Base-by-base conservation (phyloP, 140 eudicot genomes). In the Senecio squalidus region DNA sequence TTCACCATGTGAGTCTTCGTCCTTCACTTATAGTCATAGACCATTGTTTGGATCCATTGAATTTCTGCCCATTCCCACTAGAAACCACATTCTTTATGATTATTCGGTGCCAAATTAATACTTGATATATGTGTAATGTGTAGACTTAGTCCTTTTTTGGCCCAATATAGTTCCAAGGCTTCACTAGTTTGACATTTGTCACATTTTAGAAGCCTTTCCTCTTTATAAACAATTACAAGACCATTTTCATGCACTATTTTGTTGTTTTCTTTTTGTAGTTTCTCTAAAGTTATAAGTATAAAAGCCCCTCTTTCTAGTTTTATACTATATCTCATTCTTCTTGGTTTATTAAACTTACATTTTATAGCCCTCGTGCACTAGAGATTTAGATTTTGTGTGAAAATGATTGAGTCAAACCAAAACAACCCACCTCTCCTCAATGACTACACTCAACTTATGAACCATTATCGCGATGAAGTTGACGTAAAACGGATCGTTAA, bases 341-440 rank as follows among this genome's bases (percentile, higher is more conserved):
- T 77, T 62, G 52, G 58, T 47, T 64, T 64, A 61, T 50, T 53
- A 30, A 68, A 73, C 62, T 50, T 30, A 46, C 52, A 53, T 45
- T 36, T 60, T 17, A 27, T 11, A 36, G 3, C 75, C 40, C 59
- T 61, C 69, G 66, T 45, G 66, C 64, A 68, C 33, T 16, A n/a
- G 21, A 60, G 70, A 68, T 70, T n/a, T n/a, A n/a, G n/a, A n/a
- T n/a, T n/a, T n/a, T 62, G 66, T 44, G 58, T 62, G 76, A 75
- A 44, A 71, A 80, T 80, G 85, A 62, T 67, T 4, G 73, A 71
- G 27, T 44, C 70, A 33, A 71, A 41, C 26, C 70, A 46, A 7
- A 71, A n/a, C n/a, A n/a, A 71, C 34, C 82, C 82, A 18, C 78
- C 81, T 51, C 79, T 80, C 24, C 60, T 75, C 22, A 64, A 52